A percentile compares a stretch with the other conserved stretches of the same genome.
Evolutionary conservation across 176 grass and related monocot genomes (phyloP).

Genomic region (Rhynchospora tenuis): DNA sequence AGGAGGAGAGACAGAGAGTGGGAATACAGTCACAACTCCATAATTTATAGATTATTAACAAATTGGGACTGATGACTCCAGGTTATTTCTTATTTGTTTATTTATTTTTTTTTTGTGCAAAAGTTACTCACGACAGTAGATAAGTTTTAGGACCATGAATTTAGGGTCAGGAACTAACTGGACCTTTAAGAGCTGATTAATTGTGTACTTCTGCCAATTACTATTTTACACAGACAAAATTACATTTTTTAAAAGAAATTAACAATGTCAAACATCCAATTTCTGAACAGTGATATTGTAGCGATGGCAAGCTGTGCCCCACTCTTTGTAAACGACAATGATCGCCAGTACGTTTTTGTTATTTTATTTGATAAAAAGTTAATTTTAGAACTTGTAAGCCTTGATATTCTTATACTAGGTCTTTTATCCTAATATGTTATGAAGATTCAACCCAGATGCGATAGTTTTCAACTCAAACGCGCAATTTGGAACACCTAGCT

Average conservation of each 20-base stretch:
- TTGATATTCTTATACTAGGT: neutral
- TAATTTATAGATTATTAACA: neutral
- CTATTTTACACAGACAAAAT: neutral
- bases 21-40: neutral
- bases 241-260: neutral
- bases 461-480: constrained; percentile 87
- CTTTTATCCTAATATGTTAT: constrained; percentile 22
- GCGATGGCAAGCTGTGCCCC: constrained; percentile 93
- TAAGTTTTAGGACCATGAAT: neutral
- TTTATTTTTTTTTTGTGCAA: too few relatives aligned
- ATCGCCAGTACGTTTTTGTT: constrained; percentile 44
- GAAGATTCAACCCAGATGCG: constrained; percentile 77
- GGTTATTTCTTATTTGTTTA: too few relatives aligned
- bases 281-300: constrained; percentile 67
- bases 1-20: neutral
- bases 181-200: neutral
- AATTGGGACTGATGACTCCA: too few relatives aligned
- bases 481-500: constrained; percentile 89
- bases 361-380: neutral
- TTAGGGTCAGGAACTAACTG: neutral
- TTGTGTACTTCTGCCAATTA: neutral
- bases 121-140: too few relatives aligned
- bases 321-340: constrained; percentile 90
- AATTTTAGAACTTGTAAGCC: neutral
- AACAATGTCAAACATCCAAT: constrained; percentile 5